Percentiles rank a stretch among this genome's conserved stretches.
Conservation (phyloP, 2,329 filamentous ascomycete genomes). For the Epichloe elymi region DNA sequence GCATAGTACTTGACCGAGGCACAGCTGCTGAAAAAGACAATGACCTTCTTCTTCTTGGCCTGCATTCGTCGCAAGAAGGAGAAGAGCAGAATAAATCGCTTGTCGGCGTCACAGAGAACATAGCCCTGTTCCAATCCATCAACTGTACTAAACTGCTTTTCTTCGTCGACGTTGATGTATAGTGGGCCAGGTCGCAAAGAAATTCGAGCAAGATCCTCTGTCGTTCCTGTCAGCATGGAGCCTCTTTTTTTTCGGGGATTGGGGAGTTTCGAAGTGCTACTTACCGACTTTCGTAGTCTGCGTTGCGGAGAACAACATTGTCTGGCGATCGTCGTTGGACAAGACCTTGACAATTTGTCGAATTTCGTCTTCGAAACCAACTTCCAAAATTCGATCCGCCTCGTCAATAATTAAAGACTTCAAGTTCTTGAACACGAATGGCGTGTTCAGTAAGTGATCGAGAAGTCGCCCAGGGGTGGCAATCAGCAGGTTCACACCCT, state of each 20-base stretch:
- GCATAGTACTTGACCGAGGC: slow-evolving; percentile 93
- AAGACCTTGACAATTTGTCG: slow-evolving; percentile 90
- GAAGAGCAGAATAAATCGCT: slow-evolving; percentile 86
- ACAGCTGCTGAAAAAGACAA: slow-evolving; percentile 90
- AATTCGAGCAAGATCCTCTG: slow-evolving; percentile 83
- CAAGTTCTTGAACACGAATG: slow-evolving; percentile 85
- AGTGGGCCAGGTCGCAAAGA: slow-evolving; percentile 82
- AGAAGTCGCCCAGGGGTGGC: slow-evolving; percentile 86
- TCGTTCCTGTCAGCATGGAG: not conserved
- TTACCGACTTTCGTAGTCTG: slow-evolving; percentile 82
- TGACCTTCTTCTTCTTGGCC: slow-evolving; percentile 90
- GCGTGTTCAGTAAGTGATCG: slow-evolving; percentile 88
- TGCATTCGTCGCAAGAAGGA: slow-evolving; percentile 70
- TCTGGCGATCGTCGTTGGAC: slow-evolving; percentile 75
- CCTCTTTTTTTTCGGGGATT: not conserved
- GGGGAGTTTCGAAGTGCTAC: slow-evolving; percentile 3
- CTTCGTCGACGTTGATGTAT: slow-evolving; percentile 93
- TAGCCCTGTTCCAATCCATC: slow-evolving; percentile 93
- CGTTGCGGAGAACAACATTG: slow-evolving; percentile 96
- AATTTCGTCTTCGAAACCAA: slow-evolving; percentile 99
- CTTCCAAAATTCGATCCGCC: slow-evolving; percentile 89
- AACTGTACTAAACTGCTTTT: slow-evolving; percentile 81
- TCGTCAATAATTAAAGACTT: slow-evolving; percentile 91
- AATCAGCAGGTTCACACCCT: slow-evolving; percentile 89
- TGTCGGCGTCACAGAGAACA: slow-evolving; percentile 83